Percentiles rank a stretch among this genome's conserved stretches.
phyloP scores from a whole-genome alignment of 202 grass and related monocot species.

The Zoysia matrella region DNA sequence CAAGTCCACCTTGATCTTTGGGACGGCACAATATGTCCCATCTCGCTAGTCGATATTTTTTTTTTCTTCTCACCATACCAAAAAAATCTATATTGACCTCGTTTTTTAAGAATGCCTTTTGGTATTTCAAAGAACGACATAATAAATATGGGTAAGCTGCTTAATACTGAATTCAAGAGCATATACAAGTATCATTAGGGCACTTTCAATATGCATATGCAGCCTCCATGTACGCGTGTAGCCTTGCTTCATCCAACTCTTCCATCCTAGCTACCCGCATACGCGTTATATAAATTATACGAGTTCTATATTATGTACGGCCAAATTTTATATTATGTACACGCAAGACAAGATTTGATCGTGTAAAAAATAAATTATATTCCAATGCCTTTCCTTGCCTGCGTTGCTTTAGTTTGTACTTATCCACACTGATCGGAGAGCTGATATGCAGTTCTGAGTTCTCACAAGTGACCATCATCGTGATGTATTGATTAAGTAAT shows the following conservation, averaged over 20 bases:
- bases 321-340: not conserved
- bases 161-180: no score
- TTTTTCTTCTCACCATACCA: no score
- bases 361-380: not conserved
- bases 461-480: not conserved
- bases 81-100: no score
- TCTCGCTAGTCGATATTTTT: no score
- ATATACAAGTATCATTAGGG: constrained; percentile 3
- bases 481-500: not conserved
- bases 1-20: no score
- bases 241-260: constrained; percentile 19
- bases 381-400: constrained; percentile 16
- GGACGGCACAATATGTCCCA: no score
- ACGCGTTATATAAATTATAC: not conserved
- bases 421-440: constrained; percentile 17
- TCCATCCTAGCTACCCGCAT: not conserved
- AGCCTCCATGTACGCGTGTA: constrained; percentile 12
- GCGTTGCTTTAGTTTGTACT: constrained; percentile 28
- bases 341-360: not conserved
- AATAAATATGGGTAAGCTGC: no score
- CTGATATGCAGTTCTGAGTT: not conserved
- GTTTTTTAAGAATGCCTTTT: no score
- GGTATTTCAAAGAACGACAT: no score
- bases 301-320: not conserved
- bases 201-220: not conserved